Base-by-base conservation (phyloP, 2,329 filamentous ascomycete genomes). In the Onygenales sp. region DNA sequence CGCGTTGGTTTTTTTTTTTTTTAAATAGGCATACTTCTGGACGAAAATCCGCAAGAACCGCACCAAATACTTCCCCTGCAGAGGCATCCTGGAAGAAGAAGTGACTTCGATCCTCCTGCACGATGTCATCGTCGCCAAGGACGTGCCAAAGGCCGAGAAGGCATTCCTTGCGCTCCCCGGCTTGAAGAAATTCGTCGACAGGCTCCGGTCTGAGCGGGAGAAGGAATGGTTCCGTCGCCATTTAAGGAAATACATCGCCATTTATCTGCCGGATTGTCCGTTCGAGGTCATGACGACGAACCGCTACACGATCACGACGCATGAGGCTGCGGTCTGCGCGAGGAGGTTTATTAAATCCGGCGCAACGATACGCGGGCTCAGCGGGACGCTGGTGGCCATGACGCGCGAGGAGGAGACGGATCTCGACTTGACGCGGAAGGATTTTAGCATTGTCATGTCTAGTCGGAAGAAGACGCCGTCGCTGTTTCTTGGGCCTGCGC, bases 371-470 rank as follows among this genome's bases (percentile, higher is more conserved):
- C 95, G 91, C 70, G 95, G 95, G 65, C 78, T 98, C 6, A 86
- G 83, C 6, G 93, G 93, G 2, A 93, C 94, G 10, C 87, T 96
- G 64, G 92, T 98, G 27, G 81, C 87, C 40, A 93, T 98, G 74
- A 95, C 91, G 0, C 84, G 87, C 34, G 87, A 95, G 66, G 92
- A 98, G 68, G 93, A 97, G 66, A 80, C 83, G 56, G 83, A 87
- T 53, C 80, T 97, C 54, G 86, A 89, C 31, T 71, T 84, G 58
- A 85, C 84, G 55, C 87, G 93, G 66, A 91, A 92, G 65, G 93
- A 98, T 66, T 98, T 98, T 68, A 96, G 91, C 67, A 91, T 98
- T 58, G 91, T 98, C 34, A 87, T 96, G 65, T 95, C 91, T 57
- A 92, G 89, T 59, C 81, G 93, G 54, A 92, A 87, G 71, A 96